These are phyloP conservation scores for Talaromyces sp. DNA, from an alignment of 2,329 filamentous ascomycete species.

Conservation along the genomic window DNA sequence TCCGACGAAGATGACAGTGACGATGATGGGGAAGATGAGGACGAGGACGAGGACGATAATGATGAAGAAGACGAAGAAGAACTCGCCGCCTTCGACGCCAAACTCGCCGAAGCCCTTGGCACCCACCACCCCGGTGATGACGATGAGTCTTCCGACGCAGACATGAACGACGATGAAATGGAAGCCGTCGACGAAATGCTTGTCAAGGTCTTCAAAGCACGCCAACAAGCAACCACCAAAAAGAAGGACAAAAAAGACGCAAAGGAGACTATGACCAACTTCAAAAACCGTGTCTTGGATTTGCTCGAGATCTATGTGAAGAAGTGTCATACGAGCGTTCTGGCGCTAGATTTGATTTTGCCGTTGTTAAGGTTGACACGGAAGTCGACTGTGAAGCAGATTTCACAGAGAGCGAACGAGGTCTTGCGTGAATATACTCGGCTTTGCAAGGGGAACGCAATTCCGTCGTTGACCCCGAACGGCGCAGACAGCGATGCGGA, in stretches of 20 bases:
- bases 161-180: constrained; percentile 98
- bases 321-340: constrained; percentile 65
- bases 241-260: constrained; percentile 86
- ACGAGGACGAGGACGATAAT: constrained; percentile 38
- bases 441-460: constrained; percentile 52
- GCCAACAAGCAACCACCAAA: constrained; percentile 63
- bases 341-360: constrained; percentile 67
- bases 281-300: constrained; percentile 91
- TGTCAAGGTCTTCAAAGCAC: constrained; percentile 78
- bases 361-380: constrained; percentile 75
- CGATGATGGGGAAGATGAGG: constrained; percentile 3
- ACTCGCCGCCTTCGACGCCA: constrained; percentile 64
- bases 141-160: constrained; percentile 59
- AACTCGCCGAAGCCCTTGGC: constrained; percentile 73
- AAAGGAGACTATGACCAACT: constrained; percentile 83
- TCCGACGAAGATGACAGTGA: constrained; percentile 28
- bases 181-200: constrained; percentile 80
- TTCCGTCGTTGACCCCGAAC: constrained; percentile 30
- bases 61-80: constrained; percentile 52
- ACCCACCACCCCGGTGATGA: constrained; percentile 58
- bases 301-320: constrained; percentile 81
- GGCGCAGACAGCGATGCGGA: neutral
- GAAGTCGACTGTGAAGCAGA: constrained; percentile 70
- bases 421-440: constrained; percentile 71
- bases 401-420: constrained; percentile 69